Evolutionary conservation across 805 yeast genomes (phyloP).

Genomic region (Schwanniomyces yamadae): DNA sequence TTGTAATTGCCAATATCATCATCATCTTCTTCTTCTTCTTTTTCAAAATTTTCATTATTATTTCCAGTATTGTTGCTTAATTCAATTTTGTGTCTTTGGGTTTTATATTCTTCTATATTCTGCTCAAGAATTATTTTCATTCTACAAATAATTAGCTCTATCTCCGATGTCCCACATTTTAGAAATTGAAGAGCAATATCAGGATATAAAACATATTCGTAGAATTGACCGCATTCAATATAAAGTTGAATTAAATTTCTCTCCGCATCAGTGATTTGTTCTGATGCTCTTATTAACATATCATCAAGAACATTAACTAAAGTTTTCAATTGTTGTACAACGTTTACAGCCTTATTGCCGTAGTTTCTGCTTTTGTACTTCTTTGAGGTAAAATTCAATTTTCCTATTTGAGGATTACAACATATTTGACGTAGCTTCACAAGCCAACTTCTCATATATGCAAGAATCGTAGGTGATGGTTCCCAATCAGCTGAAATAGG

Average conservation of each 20-base stretch:
- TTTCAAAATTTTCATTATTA: conserved; percentile 14
- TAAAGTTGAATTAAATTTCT: conserved; percentile 44
- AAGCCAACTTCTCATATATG: conserved; percentile 67
- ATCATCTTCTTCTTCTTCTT: conserved; percentile 20
- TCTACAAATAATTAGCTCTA: conserved; percentile 25
- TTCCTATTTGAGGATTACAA: conserved; percentile 67
- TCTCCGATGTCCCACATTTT: conserved; percentile 34
- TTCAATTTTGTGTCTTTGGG: conserved; percentile 17
- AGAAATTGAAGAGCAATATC: conserved; percentile 49
- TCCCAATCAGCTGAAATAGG: conserved; percentile 52
- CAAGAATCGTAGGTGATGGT: conserved; percentile 39
- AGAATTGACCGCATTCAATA: conserved; percentile 66
- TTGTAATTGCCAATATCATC: conserved; percentile 8
- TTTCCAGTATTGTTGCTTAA: conserved; percentile 10
- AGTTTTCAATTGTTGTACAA: conserved; percentile 35
- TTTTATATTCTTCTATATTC: conserved; percentile 18
- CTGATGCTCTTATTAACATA: conserved; percentile 58
- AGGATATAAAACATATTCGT: conserved; percentile 58
- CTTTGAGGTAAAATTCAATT: conserved; percentile 22
- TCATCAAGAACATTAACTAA: conserved; percentile 66
- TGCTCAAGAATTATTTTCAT: conserved; percentile 17
- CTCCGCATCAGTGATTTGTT: conserved; percentile 48
- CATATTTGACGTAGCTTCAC: conserved; percentile 72
- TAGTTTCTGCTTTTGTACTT: conserved; percentile 20
- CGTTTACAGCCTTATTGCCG: conserved; percentile 13